Base-by-base conservation (phyloP, 2,329 filamentous ascomycete species). In the Aureobasidium melanogenum region DNA sequence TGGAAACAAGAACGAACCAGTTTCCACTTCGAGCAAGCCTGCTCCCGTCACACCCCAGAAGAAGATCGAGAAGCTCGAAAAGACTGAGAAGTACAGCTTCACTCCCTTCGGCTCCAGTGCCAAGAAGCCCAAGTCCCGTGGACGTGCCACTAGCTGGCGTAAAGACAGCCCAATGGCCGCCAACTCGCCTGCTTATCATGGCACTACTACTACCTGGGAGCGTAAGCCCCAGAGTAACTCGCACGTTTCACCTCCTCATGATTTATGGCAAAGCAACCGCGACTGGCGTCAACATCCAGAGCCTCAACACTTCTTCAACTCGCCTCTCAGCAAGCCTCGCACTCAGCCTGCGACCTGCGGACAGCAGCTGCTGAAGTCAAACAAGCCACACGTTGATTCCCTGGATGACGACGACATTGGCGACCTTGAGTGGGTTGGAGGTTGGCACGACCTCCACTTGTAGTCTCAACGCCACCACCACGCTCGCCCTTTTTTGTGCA, bases 401-500 rank as follows among this genome's bases (percentile, higher is more conserved):
- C 24, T 61, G 39, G 59, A 61, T 39, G 64, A 66, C 44, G 85
- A 88, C 71, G 87, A 88, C 77, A 83, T 89, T 74, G 87, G 86
- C 71, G 88, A 93, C 71, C 78, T 92, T 80, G 91, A 96, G 84
- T 96, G 93, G 87, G 90, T 96, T 85, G 91, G 91, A 80, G 90
- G 89, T 78, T 95, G 89, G 85, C 86, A 89, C 75, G 85, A 86
- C 73, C 79, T 84, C 74, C 82, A 84, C 74, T 80, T 84, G 74
- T 84, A 83, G 80, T 77, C 71, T 72, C 34, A 44, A 41, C 36
- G 50, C 60, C 48, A 46, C 51, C 41, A 48, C 55, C 34, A 17
- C 54, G 26, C 52, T 59, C 48, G 48, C 38, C 54, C 28, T 22
- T 36, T 15, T 46, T n/a, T 62, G 48, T 52, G 43, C 50, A 62